Evolutionary conservation across 2,329 filamentous ascomycete species (phyloP).

Genomic region (Phaeomoniella chlamydospora): DNA sequence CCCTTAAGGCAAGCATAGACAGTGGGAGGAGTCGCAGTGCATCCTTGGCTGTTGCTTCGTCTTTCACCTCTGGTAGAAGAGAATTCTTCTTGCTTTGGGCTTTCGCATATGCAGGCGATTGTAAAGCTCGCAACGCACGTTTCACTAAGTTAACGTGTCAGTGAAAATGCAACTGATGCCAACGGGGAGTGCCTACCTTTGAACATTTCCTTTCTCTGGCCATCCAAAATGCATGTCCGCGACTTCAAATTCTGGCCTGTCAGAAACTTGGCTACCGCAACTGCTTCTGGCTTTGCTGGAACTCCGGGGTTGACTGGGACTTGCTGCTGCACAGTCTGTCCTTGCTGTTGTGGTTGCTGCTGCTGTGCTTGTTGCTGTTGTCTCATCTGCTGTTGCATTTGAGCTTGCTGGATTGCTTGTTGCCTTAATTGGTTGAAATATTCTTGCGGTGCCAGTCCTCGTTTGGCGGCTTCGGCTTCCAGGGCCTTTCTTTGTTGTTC

Average conservation of each 20-base stretch:
- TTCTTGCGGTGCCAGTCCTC: slow-evolving; percentile 71
- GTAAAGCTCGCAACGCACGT: slow-evolving; percentile 77
- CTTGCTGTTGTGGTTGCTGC: slow-evolving; percentile 16
- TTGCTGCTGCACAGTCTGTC: slow-evolving; percentile 25
- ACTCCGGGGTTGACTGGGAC: slow-evolving; percentile 30
- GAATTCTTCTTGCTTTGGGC: slow-evolving; percentile 58
- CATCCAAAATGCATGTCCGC: slow-evolving; percentile 83
- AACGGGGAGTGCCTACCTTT: slow-evolving; percentile 46
- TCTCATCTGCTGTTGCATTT: slow-evolving; percentile 21
- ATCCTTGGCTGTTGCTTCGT: slow-evolving; percentile 81
- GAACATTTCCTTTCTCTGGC: slow-evolving; percentile 97
- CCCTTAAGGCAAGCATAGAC: slow-evolving; percentile 82
- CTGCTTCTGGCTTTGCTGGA: slow-evolving; percentile 74
- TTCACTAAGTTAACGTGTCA: slow-evolving; percentile 49
- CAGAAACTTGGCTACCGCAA: slow-evolving; percentile 82
- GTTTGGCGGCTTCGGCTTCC: slow-evolving; percentile 60
- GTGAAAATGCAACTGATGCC: background rate
- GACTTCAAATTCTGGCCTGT: slow-evolving; percentile 72
- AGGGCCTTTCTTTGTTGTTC: slow-evolving; percentile 72
- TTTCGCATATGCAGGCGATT: slow-evolving; percentile 82
- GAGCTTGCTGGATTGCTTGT: slow-evolving; percentile 36
- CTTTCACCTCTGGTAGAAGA: slow-evolving; percentile 72
- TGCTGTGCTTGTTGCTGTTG: slow-evolving; percentile 12
- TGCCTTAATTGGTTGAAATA: slow-evolving; percentile 52
- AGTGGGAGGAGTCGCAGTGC: slow-evolving; percentile 89